phyloP scores from a whole-genome alignment of 2,329 filamentous ascomycete species.

The Salinomyces thailandicus region DNA sequence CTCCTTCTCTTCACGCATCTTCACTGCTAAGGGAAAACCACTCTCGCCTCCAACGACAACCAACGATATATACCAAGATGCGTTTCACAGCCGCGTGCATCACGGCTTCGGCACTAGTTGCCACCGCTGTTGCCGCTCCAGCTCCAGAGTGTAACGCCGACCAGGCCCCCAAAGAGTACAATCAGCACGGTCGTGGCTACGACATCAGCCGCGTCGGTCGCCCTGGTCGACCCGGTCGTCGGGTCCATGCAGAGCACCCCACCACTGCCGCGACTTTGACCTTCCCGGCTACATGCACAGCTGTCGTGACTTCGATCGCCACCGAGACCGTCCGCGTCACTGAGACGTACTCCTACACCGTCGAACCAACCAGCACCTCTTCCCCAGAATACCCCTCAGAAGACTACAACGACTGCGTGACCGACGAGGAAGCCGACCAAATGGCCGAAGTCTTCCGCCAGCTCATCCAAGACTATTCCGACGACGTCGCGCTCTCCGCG shows the following conservation, averaged over 20 bases:
- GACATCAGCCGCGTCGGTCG: background rate
- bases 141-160: background rate
- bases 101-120: conserved; percentile 1
- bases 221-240: background rate
- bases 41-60: background rate
- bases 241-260: background rate
- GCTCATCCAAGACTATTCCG: conserved; percentile 17
- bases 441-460: conserved; percentile 15
- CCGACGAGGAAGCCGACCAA: conserved; percentile 7
- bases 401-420: conserved; percentile 4
- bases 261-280: background rate
- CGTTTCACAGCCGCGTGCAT: conserved; percentile 2
- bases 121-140: conserved; percentile 4
- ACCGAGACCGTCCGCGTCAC: conserved; percentile 1
- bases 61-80: conserved; percentile 2
- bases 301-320: background rate
- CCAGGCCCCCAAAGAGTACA: background rate
- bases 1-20: too few species aligned
- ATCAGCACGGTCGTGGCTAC: background rate
- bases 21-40: too few species aligned
- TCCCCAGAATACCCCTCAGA: background rate
- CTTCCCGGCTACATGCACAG: conserved; percentile 1
- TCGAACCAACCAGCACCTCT: background rate
- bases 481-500: conserved; percentile 12
- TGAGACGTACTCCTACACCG: conserved; percentile 1